Evolutionary conservation across 768 basidiomycete species (phyloP).

Genomic region (Gymnopilus dilepis): DNA sequence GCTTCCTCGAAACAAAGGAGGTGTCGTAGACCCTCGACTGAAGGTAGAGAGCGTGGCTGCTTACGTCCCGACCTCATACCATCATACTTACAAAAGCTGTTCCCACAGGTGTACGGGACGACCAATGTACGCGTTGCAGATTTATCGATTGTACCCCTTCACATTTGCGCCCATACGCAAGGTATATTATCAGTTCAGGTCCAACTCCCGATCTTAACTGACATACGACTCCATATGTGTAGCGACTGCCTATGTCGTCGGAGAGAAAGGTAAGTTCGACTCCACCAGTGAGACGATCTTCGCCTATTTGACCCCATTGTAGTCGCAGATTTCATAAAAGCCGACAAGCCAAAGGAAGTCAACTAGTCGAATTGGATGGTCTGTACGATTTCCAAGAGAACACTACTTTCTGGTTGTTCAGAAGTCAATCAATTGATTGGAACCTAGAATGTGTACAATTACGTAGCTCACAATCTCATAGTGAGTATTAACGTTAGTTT

Average conservation of each 20-base stretch:
- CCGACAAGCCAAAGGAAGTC: not conserved
- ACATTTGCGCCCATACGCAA: slow-evolving; percentile 52
- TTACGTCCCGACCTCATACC: no score
- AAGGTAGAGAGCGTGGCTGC: slow-evolving; percentile 37
- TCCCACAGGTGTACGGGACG: slow-evolving; percentile 56
- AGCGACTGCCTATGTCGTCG: slow-evolving; percentile 11
- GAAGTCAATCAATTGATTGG: no score
- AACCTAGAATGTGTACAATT: no score
- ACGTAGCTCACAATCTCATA: no score
- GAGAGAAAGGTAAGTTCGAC: slow-evolving; percentile 8
- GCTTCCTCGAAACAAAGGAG: slow-evolving; percentile 53
- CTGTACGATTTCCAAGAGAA: no score
- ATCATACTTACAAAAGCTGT: no score
- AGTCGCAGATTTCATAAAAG: slow-evolving; percentile 3
- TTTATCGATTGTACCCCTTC: slow-evolving; percentile 56
- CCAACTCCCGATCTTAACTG: not conserved
- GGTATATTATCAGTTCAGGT: slow-evolving; percentile 27
- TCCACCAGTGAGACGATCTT: no score
- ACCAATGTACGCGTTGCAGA: slow-evolving; percentile 60
- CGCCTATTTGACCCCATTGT: not conserved
- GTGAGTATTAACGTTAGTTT: no score
- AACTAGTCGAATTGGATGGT: no score
- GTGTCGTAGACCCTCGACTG: slow-evolving; percentile 54
- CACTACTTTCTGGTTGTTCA: no score
- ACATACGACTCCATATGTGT: not conserved